These are phyloP conservation scores for Talaromyces sp. DNA, from an alignment of 2,329 filamentous ascomycete genomes.

Conservation along the genomic window DNA sequence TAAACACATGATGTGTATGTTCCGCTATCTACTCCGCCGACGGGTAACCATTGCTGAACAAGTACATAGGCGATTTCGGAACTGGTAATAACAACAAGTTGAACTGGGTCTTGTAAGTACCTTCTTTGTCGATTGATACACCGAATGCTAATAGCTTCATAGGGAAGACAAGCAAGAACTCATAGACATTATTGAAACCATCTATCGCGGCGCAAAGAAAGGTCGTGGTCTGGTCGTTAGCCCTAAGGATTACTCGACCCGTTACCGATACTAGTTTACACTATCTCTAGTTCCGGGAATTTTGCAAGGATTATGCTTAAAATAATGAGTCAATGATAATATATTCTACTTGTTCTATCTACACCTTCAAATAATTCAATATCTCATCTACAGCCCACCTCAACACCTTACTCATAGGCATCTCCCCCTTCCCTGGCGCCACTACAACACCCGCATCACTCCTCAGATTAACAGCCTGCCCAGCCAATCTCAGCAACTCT, in stretches of 20 bases:
- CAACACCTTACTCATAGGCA: slow-evolving; percentile 60
- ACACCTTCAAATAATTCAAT: slow-evolving; percentile 38
- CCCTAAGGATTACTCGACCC: slow-evolving; percentile 74
- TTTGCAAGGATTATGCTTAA: neutral
- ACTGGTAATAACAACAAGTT: slow-evolving; percentile 99
- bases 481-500: slow-evolving; percentile 30
- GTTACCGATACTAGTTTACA: slow-evolving; percentile 59
- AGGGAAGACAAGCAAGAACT: slow-evolving; percentile 93
- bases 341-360: neutral
- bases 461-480: slow-evolving; percentile 33
- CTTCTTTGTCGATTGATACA: neutral
- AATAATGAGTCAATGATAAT: neutral
- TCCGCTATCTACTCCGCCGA: neutral
- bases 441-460: slow-evolving; percentile 47
- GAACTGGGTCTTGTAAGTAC: slow-evolving; percentile 71
- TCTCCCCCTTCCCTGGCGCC: slow-evolving; percentile 53
- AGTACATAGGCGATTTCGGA: slow-evolving; percentile 65
- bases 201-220: slow-evolving; percentile 98
- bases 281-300: neutral
- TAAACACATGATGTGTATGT: slow-evolving; percentile 76
- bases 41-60: neutral
- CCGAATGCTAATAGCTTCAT: neutral
- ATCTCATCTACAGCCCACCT: slow-evolving; percentile 66
- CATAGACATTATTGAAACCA: slow-evolving; percentile 97
- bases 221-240: slow-evolving; percentile 93